phyloP scores from a whole-genome alignment of 1,284 basidiomycete genomes.

The Microbotryum violaceum region DNA sequence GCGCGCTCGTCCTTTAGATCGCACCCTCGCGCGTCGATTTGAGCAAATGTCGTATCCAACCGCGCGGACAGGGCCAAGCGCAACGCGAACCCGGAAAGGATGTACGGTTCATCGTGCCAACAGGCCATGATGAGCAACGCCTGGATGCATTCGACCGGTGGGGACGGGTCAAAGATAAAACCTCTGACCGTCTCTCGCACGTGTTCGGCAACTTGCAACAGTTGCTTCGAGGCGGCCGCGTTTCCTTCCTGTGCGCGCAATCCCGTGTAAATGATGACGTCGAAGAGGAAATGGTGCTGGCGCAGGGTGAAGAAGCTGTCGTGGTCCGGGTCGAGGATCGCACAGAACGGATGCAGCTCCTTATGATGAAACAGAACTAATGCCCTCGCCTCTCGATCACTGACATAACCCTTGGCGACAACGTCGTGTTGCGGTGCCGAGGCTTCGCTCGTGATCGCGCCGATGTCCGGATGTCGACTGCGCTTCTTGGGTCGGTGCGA shows the following conservation, averaged over 20 bases:
- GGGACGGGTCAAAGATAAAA: conserved; percentile 10
- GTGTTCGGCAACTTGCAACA: conserved; percentile 16
- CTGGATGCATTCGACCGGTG: conserved; percentile 14
- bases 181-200: conserved; percentile 8
- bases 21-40: conserved; percentile 14
- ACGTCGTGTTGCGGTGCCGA: conserved; percentile 1
- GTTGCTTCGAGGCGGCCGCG: conserved; percentile 6
- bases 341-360: conserved; percentile 15
- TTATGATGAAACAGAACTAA: conserved; percentile 10
- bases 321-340: conserved; percentile 11
- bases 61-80: conserved; percentile 10
- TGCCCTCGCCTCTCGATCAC: conserved; percentile 29
- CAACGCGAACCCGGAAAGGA: conserved; percentile 14
- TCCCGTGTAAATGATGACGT: conserved; percentile 13
- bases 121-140: conserved; percentile 15
- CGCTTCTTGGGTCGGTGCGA: conserved; percentile 1
- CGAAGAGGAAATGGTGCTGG: conserved; percentile 11
- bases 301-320: conserved; percentile 15
- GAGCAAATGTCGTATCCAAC: conserved; percentile 11
- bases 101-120: conserved; percentile 21
- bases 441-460: too few species aligned
- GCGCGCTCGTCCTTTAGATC: conserved; percentile 11
- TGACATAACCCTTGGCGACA: conserved; percentile 21
- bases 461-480: not conserved
- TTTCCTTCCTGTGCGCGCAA: conserved; percentile 7